Evolutionary conservation across 2,329 filamentous ascomycete species (phyloP).

Genomic region (Penicillium sp.): DNA sequence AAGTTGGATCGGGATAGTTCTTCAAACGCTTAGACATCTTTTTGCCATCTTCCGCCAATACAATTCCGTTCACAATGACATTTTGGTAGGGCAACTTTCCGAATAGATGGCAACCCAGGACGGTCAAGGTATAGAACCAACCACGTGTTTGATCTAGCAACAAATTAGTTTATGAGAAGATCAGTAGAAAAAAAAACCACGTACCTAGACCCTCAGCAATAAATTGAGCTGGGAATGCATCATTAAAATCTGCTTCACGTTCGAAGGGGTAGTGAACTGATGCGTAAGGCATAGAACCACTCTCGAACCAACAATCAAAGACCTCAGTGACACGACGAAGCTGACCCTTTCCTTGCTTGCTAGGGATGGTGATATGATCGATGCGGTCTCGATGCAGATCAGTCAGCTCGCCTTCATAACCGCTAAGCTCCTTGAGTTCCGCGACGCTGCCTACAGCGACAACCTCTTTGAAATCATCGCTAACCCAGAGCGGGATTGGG

Average conservation of each 20-base stretch:
- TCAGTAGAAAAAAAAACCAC: background rate
- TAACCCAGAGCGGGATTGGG: conserved; percentile 86
- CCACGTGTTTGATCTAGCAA: conserved; percentile 81
- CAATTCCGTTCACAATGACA: conserved; percentile 93
- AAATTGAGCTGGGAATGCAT: conserved; percentile 86
- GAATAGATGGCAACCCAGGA: conserved; percentile 84
- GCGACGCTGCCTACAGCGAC: conserved; percentile 81
- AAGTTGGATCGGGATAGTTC: conserved; percentile 85
- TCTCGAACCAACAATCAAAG: conserved; percentile 97
- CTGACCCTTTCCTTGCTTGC: conserved; percentile 78
- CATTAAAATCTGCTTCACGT: conserved; percentile 69
- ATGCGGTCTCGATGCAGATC: conserved; percentile 92
- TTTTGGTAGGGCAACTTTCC: conserved; percentile 85
- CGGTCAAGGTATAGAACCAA: conserved; percentile 93
- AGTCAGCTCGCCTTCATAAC: conserved; percentile 75
- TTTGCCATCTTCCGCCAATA: conserved; percentile 90
- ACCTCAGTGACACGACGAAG: conserved; percentile 80
- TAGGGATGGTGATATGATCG: conserved; percentile 90
- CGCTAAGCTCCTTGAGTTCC: conserved; percentile 80
- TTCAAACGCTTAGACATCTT: conserved; percentile 98
- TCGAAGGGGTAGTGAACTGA: conserved; percentile 90
- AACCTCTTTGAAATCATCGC: conserved; percentile 80
- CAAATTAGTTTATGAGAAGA: background rate
- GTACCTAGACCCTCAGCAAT: conserved; percentile 74
- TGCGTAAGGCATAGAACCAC: conserved; percentile 91